Percentiles rank a stretch among this genome's conserved stretches.
Conservation (phyloP, 2,329 filamentous ascomycete species). For the Cercospora sp. region DNA sequence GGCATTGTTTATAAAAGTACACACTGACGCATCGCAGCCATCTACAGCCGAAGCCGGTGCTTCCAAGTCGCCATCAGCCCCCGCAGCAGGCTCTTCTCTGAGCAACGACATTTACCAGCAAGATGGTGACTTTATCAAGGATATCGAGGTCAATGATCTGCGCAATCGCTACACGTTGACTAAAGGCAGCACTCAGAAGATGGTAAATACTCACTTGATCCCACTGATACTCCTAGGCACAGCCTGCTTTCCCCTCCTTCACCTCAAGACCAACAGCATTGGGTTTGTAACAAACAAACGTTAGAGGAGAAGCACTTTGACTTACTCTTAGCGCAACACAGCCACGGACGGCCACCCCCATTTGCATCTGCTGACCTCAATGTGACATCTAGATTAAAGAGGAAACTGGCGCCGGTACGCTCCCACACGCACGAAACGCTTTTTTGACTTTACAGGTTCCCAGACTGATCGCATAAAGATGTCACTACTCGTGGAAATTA, state of each 20-base stretch:
- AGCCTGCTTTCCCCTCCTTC: conserved; percentile 6
- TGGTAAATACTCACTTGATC: conserved; percentile 81
- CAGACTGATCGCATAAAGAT: conserved; percentile 71
- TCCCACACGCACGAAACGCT: conserved; percentile 50
- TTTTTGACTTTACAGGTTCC: conserved; percentile 50
- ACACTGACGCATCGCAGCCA: conserved; percentile 10
- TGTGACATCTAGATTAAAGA: conserved; percentile 98
- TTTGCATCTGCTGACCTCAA: conserved; percentile 88
- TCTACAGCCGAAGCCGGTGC: conserved; percentile 48
- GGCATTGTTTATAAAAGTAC: not conserved
- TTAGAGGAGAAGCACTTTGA: conserved; percentile 43
- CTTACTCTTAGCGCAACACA: conserved; percentile 49
- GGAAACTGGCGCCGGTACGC: conserved; percentile 99
- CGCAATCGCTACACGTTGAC: conserved; percentile 96
- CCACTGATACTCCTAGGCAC: conserved; percentile 62
- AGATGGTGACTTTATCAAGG: conserved; percentile 96
- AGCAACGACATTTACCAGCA: conserved; percentile 90
- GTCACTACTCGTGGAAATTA: conserved; percentile 97
- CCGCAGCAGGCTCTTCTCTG: conserved; percentile 56
- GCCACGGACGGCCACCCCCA: conserved; percentile 54
- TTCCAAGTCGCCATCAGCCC: conserved; percentile 53
- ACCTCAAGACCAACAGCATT: conserved; percentile 26
- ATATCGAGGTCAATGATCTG: conserved; percentile 98
- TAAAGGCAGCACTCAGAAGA: conserved; percentile 96
- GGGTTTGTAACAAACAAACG: conserved; percentile 35